phyloP scores from a whole-genome alignment of 768 basidiomycete genomes.

The Suillus discolor region DNA sequence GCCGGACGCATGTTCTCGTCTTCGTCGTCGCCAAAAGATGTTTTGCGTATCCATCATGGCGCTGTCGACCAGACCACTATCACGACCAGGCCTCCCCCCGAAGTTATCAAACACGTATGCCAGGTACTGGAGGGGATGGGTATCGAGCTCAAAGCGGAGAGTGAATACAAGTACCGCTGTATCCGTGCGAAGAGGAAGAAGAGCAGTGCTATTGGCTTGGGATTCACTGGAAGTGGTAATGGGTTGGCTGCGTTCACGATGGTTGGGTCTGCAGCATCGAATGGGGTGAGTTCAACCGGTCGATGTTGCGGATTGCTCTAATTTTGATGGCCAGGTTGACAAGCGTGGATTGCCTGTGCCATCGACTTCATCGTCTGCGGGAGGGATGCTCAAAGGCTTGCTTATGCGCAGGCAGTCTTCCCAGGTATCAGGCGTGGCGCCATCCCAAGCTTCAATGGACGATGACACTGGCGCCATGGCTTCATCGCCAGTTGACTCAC shows the following conservation, averaged over 20 bases:
- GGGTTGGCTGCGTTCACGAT: slow-evolving; percentile 76
- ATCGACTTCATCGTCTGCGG: slow-evolving; percentile 68
- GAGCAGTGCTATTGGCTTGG: slow-evolving; percentile 46
- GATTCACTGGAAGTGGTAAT: slow-evolving; percentile 41
- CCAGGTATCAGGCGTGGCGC: slow-evolving; percentile 54
- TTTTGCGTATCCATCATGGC: slow-evolving; percentile 85
- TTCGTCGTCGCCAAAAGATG: slow-evolving; percentile 42
- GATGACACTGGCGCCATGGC: slow-evolving; percentile 31
- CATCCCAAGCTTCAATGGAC: slow-evolving; percentile 53
- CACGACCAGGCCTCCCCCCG: slow-evolving; percentile 80
- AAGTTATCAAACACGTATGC: slow-evolving; percentile 86
- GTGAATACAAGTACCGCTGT: slow-evolving; percentile 89
- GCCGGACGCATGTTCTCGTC: slow-evolving; percentile 35
- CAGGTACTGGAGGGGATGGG: slow-evolving; percentile 87
- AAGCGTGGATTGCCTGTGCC: slow-evolving; percentile 87
- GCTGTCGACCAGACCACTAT: slow-evolving; percentile 90
- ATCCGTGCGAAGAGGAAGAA: slow-evolving; percentile 77
- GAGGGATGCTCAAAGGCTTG: slow-evolving; percentile 83
- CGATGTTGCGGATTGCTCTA: slow-evolving; percentile 11
- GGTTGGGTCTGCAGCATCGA: slow-evolving; percentile 80
- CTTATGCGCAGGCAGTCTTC: slow-evolving; percentile 91
- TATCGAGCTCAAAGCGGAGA: slow-evolving; percentile 84
- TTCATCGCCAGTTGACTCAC: slow-evolving; percentile 37
- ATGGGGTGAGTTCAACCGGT: slow-evolving; percentile 63
- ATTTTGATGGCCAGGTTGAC: slow-evolving; percentile 62